phyloP scores from a whole-genome alignment of 805 yeast genomes.

The Komagataella phaffii region DNA sequence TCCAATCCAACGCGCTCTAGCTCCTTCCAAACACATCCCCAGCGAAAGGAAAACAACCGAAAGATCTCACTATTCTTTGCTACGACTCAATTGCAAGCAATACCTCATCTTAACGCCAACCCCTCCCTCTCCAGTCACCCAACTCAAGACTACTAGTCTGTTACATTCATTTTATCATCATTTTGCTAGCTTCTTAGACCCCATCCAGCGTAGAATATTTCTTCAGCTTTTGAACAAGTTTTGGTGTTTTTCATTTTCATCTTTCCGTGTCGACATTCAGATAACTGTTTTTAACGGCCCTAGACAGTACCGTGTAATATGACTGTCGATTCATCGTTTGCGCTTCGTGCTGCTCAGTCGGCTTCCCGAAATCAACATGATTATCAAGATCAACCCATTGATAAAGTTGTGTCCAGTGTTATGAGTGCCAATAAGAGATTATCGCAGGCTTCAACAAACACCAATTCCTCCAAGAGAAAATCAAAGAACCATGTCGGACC shows the following conservation, averaged over 20 bases:
- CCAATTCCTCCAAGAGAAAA: constrained; percentile 18
- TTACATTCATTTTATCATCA: not conserved
- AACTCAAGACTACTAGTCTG: not conserved
- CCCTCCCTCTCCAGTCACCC: not conserved
- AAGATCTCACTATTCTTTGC: not conserved
- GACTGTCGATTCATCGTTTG: not conserved
- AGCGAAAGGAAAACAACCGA: not conserved
- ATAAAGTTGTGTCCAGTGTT: constrained; percentile 28
- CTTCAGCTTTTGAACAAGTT: not conserved
- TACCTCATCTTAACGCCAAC: not conserved
- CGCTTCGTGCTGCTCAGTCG: not conserved
- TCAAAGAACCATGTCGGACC: constrained; percentile 50
- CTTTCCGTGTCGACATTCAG: not conserved
- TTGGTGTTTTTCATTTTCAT: not conserved
- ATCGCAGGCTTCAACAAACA: constrained; percentile 28
- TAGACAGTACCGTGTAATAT: not conserved
- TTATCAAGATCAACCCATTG: constrained; percentile 31
- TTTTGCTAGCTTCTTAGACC: not conserved
- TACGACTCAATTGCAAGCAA: not conserved
- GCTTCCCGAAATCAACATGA: constrained; percentile 16
- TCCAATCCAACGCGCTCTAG: not conserved
- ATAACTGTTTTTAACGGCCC: not conserved
- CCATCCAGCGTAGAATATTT: not conserved
- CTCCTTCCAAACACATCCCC: not conserved
- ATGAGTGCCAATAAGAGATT: constrained; percentile 22